Conservation (phyloP, 345 rosid species). For the Citrus inodora region DNA sequence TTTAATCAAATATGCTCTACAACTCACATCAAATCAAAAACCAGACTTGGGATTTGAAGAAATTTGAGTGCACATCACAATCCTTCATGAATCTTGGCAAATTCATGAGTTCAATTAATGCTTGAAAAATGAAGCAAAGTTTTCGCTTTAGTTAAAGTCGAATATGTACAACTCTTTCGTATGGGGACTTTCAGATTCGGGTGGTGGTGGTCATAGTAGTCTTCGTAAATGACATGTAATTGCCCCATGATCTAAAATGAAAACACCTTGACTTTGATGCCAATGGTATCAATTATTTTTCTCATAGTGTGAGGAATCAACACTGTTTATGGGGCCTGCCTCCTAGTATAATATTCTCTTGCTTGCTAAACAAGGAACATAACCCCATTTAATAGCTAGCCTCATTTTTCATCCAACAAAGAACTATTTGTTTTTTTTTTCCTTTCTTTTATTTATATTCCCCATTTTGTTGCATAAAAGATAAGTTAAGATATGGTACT, state of each 20-base stretch:
- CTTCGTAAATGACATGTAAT: not conserved
- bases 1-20: slow-evolving; percentile 6
- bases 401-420: not conserved
- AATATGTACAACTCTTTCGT: slow-evolving; percentile 2
- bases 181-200: not conserved
- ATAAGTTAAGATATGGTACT: not conserved
- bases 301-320: not conserved
- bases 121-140: slow-evolving; percentile 2
- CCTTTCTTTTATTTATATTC: not conserved
- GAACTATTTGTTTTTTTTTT: not conserved
- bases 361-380: not conserved
- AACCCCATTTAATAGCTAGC: not conserved
- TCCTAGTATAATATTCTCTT: not conserved
- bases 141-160: not conserved
- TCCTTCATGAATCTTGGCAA: not conserved
- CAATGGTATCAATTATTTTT: not conserved
- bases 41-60: not conserved
- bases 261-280: slow-evolving; percentile 17
- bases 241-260: not conserved
- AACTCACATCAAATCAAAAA: not conserved
- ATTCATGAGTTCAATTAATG: not conserved
- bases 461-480: not conserved
- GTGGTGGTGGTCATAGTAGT: not conserved
- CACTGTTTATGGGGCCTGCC: not conserved
- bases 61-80: slow-evolving; percentile 4